Evolutionary conservation across 805 yeast species (phyloP).

Genomic region (Isabelozyma rhagii): DNA sequence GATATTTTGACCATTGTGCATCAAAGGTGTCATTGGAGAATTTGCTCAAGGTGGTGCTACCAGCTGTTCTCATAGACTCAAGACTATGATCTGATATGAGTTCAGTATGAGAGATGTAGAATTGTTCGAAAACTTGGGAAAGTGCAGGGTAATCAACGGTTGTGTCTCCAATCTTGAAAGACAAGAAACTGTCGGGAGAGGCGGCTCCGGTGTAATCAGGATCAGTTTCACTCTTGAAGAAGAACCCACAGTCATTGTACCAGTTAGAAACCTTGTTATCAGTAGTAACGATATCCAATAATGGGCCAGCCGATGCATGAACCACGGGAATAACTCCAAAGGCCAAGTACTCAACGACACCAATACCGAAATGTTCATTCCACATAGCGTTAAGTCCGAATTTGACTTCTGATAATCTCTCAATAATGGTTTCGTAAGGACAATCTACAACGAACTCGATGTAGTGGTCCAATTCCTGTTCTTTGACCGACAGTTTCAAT

Average conservation of each 20-base stretch:
- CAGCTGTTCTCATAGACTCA: conserved; percentile 43
- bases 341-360: conserved; percentile 89
- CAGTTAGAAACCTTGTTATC: conserved; percentile 11
- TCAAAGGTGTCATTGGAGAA: conserved; percentile 64
- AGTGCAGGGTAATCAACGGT: conserved; percentile 43
- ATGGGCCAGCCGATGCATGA: conserved; percentile 96
- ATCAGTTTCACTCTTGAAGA: conserved; percentile 68
- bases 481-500: conserved; percentile 42
- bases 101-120: conserved; percentile 33
- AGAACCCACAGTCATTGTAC: conserved; percentile 65
- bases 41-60: conserved; percentile 41
- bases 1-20: conserved; percentile 45
- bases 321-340: conserved; percentile 84
- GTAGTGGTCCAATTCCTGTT: conserved; percentile 21
- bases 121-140: conserved; percentile 44
- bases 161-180: conserved; percentile 5
- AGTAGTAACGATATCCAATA: conserved; percentile 71
- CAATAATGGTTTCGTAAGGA: conserved; percentile 58
- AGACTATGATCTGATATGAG: conserved; percentile 29
- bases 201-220: conserved; percentile 51
- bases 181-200: background rate
- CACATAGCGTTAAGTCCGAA: conserved; percentile 96
- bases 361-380: conserved; percentile 99
- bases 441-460: conserved; percentile 71
- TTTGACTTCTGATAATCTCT: conserved; percentile 51